Percentiles rank a stretch among this genome's conserved stretches.
phyloP scores from a whole-genome alignment of 2,329 filamentous ascomycete species.

The Myotisia sp. region DNA sequence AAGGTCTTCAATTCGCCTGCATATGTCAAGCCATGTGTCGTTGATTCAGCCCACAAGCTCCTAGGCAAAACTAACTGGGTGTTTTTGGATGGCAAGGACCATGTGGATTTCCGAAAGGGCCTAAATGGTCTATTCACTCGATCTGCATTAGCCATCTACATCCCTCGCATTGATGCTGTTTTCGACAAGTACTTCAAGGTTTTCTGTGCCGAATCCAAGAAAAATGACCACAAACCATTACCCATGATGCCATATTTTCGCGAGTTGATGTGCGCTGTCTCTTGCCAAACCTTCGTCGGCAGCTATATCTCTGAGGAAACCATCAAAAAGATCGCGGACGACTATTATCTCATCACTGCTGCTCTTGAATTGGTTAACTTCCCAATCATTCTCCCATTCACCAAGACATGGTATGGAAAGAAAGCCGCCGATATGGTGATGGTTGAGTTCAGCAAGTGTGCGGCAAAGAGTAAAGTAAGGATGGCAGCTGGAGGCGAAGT shows the following conservation, averaged over 20 bases:
- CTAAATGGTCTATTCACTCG: constrained; percentile 90
- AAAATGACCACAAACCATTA: constrained; percentile 56
- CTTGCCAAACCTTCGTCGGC: constrained; percentile 91
- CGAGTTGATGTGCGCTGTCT: constrained; percentile 87
- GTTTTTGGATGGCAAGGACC: constrained; percentile 85
- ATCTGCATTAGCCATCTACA: constrained; percentile 70
- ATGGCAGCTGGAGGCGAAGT: constrained; percentile 79
- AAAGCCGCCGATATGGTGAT: constrained; percentile 88
- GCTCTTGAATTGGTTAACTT: constrained; percentile 97
- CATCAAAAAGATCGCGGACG: constrained; percentile 86
- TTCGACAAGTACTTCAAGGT: constrained; percentile 74
- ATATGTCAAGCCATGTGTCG: constrained; percentile 91
- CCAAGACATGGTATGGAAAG: constrained; percentile 94
- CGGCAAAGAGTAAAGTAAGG: constrained; percentile 80
- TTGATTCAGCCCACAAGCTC: constrained; percentile 86
- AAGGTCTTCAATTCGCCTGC: constrained; percentile 91
- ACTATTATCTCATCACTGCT: constrained; percentile 93
- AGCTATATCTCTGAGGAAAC: constrained; percentile 85
- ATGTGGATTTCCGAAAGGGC: constrained; percentile 95
- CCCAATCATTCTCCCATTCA: constrained; percentile 88
- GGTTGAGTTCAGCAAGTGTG: constrained; percentile 76
- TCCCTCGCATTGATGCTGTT: constrained; percentile 83
- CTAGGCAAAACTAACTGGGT: constrained; percentile 90
- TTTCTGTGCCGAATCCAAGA: constrained; percentile 61
- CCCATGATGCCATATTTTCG: constrained; percentile 89